These are phyloP conservation scores for Erythrobasidium yunnanense DNA, from an alignment of 768 basidiomycete genomes.

Conservation along the genomic window DNA sequence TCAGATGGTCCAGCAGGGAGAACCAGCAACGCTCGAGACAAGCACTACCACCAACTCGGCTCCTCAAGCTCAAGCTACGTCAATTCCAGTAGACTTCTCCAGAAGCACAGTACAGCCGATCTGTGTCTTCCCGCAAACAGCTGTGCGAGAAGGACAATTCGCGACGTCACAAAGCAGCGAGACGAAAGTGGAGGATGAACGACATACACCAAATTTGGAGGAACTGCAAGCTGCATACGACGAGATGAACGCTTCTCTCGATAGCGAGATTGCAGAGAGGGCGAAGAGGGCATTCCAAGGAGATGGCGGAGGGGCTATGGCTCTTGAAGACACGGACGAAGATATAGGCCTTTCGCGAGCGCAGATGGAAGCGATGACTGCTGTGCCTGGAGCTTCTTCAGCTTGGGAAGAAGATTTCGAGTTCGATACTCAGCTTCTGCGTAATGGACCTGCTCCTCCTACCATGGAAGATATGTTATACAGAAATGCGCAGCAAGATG, in stretches of 20 bases:
- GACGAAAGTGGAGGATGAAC: background rate
- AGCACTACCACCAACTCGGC: too few relatives aligned
- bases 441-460: background rate
- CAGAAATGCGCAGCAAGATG: constrained; percentile 37
- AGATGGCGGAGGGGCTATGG: constrained; percentile 32
- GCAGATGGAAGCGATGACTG: constrained; percentile 16
- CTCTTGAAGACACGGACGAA: constrained; percentile 22
- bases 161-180: too few relatives aligned
- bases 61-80: background rate
- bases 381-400: constrained; percentile 33
- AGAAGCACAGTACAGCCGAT: background rate
- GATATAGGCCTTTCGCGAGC: background rate
- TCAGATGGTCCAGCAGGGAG: constrained; percentile 52
- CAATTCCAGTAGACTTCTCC: background rate
- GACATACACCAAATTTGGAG: background rate
- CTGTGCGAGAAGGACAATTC: background rate
- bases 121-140: too few relatives aligned
- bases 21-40: background rate
- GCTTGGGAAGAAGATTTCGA: constrained; percentile 38
- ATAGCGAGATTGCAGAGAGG: constrained; percentile 20
- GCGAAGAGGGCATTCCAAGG: constrained; percentile 33
- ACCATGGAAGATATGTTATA: background rate
- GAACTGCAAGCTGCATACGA: constrained; percentile 31
- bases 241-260: constrained; percentile 33
- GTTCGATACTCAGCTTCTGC: constrained; percentile 27